Percentiles rank a stretch among this genome's conserved stretches.
Evolutionary conservation across 1,139 yeast species (phyloP).

Genomic region (Pichia sp.): DNA sequence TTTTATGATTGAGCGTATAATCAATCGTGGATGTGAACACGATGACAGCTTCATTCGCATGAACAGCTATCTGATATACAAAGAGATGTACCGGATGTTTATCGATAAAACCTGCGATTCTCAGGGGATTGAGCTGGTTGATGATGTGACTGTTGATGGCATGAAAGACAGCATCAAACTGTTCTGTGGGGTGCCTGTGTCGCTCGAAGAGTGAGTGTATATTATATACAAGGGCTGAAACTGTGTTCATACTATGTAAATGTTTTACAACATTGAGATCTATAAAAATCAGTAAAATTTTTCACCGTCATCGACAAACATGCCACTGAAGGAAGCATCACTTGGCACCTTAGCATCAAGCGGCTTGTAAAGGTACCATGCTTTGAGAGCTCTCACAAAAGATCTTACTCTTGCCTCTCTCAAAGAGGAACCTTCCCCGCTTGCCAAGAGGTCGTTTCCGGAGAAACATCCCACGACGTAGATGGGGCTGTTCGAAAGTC

Average conservation of each 20-base stretch:
- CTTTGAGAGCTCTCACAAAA: constrained; percentile 82
- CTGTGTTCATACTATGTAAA: constrained; percentile 1
- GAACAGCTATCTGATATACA: constrained; percentile 22
- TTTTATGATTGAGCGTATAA: constrained; percentile 24
- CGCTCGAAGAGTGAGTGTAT: neutral
- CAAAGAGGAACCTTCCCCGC: constrained; percentile 90
- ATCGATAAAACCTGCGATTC: constrained; percentile 16
- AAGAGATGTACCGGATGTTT: constrained; percentile 20
- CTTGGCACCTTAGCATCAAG: constrained; percentile 58
- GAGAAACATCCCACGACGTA: constrained; percentile 88
- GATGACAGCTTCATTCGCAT: constrained; percentile 23
- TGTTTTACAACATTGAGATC: neutral
- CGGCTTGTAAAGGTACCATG: constrained; percentile 90
- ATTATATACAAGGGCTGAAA: constrained; percentile 1
- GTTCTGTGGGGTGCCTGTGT: constrained; percentile 1
- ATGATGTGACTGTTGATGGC: constrained; percentile 24
- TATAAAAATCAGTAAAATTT: constrained; percentile 32
- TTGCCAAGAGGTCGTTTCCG: constrained; percentile 82
- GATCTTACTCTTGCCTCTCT: constrained; percentile 92
- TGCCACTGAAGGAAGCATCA: constrained; percentile 45
- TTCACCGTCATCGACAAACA: constrained; percentile 53
- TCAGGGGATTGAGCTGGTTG: constrained; percentile 25
- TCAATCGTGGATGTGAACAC: constrained; percentile 20
- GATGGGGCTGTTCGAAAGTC: constrained; percentile 77
- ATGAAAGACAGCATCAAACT: constrained; percentile 17